Evolutionary conservation across 768 basidiomycete species (phyloP), one percentile per base, ranked within the genome.

Genomic region (Calocybe cyanea): DNA sequence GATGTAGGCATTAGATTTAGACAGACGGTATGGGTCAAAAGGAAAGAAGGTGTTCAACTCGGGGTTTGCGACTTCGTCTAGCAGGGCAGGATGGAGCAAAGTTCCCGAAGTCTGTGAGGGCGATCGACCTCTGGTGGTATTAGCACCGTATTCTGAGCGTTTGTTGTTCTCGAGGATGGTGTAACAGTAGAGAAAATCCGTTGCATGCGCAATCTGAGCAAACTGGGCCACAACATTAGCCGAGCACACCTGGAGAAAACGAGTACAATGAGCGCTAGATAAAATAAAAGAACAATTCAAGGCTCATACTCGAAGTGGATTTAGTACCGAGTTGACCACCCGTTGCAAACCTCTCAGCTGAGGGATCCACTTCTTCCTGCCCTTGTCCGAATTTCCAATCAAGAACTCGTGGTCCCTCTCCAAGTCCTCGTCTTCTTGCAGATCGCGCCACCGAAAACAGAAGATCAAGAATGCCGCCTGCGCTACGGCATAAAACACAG

Each of bases 41-140:
- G 96, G 96, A 72, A 99, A 99, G 71, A 97, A 98, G 9, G 85
- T 82, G 59, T 92, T 92, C 45, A 98, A 73, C 49, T 94, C 92
- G 7, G 77, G 71, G 41, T 78, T 78, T 48, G 72, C 56, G 38
- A 66, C 65, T 40, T 61, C 67, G 7, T 64, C 67, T 14, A 68
- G 54, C 21, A 64, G 51, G 9, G 55, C 57, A 15, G 53, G 58
- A 49, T 54, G 60, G n/a, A 59, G 41, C 17, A 14, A 13, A 23
- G 48, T 39, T 18, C 34, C 13, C 4, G 24, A 15, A 5, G 49
- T 47, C 8, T 37, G 43, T 10, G 46, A 44, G 21, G 33, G 20
- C 2, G 44, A 19, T 10, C 37, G 13, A 24, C 19, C 20, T 40
- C 51, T 10, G 19, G 53, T 59, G 13, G 57, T 48, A 44, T 61